Evolutionary conservation across 805 yeast genomes (phyloP).

Genomic region (Torulaspora gathmanii): DNA sequence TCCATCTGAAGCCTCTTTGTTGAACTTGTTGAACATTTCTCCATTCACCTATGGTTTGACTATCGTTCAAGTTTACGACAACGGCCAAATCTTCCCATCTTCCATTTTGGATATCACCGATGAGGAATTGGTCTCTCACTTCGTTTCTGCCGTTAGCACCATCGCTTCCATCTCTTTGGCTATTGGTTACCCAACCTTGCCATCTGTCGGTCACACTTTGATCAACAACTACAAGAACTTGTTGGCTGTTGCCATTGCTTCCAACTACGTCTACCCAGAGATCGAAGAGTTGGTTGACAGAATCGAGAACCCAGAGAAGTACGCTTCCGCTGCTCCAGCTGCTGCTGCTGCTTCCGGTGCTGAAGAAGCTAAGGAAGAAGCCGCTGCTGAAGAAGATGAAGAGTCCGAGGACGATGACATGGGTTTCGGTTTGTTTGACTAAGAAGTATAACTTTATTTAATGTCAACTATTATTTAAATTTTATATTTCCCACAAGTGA

Average conservation of each 20-base stretch:
- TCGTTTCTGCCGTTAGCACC: constrained; percentile 85
- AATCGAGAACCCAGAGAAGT: constrained; percentile 99
- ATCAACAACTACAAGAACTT: constrained; percentile 99
- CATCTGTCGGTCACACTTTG: constrained; percentile 98
- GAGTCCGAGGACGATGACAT: constrained; percentile 71
- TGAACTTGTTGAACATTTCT: constrained; percentile 99
- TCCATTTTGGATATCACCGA: constrained; percentile 97
- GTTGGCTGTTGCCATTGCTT: constrained; percentile 94
- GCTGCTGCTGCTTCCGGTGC: constrained; percentile 73
- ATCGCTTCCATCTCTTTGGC: constrained; percentile 97
- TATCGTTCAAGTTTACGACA: constrained; percentile 95
- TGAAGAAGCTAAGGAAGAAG: constrained; percentile 63
- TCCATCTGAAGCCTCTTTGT: constrained; percentile 97
- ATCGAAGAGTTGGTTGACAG: constrained; percentile 99
- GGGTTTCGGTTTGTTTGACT: constrained; percentile 99
- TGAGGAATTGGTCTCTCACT: constrained; percentile 90
- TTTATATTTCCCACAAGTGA: constrained; percentile 7
- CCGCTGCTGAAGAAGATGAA: constrained; percentile 70
- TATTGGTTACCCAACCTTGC: constrained; percentile 98
- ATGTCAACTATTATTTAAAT: constrained; percentile 1
- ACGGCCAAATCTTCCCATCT: constrained; percentile 97
- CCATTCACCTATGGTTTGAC: constrained; percentile 99
- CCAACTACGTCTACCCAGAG: constrained; percentile 99
- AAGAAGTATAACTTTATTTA: constrained; percentile 37
- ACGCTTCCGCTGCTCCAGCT: constrained; percentile 98